Percentiles rank a stretch among this genome's conserved stretches.
These are phyloP conservation scores for Kwoniella sp. DNA, from an alignment of 768 basidiomycete species.

Conservation along the genomic window DNA sequence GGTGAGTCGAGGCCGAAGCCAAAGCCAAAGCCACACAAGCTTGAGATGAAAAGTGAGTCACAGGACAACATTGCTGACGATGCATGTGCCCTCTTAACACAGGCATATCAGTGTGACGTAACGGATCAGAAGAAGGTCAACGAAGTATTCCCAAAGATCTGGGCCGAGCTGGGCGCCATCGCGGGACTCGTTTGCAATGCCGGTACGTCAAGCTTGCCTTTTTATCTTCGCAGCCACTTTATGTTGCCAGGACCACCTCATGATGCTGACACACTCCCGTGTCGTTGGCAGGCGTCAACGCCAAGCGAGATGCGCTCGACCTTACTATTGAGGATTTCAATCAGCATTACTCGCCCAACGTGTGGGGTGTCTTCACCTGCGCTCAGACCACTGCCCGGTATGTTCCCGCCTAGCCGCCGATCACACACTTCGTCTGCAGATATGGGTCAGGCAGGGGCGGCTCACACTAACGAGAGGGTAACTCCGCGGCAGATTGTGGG, in stretches of 20 bases:
- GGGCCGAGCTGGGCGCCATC: conserved; percentile 49
- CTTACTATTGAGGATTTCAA: conserved; percentile 49
- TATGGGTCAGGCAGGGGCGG: too few species aligned
- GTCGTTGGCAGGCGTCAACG: conserved; percentile 24
- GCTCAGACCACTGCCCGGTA: conserved; percentile 43
- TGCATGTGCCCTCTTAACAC: neutral
- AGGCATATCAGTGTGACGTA: conserved; percentile 52
- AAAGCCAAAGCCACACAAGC: too few species aligned
- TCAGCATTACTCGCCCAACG: conserved; percentile 39
- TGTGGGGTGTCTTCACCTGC: conserved; percentile 48
- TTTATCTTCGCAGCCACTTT: neutral
- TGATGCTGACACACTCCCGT: neutral
- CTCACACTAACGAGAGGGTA: neutral
- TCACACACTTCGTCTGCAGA: neutral
- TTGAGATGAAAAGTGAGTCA: too few species aligned
- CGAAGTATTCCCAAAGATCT: conserved; percentile 40
- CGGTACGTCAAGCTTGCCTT: conserved; percentile 35
- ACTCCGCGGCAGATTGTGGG: conserved; percentile 39
- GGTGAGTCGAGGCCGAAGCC: conserved; percentile 18
- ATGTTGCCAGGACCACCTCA: neutral
- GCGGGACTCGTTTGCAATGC: conserved; percentile 53
- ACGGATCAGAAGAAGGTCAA: conserved; percentile 40
- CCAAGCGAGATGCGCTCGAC: conserved; percentile 47
- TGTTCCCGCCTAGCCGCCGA: neutral
- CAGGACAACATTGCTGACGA: neutral